Evolutionary conservation across 2,329 filamentous ascomycete genomes (phyloP).

Genomic region (Alternaria conjuncta): DNA sequence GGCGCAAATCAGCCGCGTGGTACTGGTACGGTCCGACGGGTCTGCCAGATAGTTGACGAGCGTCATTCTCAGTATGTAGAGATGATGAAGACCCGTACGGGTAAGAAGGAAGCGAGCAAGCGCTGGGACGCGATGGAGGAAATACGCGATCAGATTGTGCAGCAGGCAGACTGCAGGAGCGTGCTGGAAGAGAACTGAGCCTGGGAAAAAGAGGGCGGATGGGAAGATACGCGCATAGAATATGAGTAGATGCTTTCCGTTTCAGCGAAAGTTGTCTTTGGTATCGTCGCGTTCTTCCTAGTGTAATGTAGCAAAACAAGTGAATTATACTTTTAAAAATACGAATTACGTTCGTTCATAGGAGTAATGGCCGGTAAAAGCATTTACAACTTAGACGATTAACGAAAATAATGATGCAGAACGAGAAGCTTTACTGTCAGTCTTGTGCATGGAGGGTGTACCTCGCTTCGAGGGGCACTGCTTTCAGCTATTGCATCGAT

Average conservation of each 20-base stretch:
- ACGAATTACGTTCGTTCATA: accelerated
- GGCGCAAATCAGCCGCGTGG: constrained; percentile 48
- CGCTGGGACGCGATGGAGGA: constrained; percentile 19
- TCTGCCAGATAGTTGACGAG: constrained; percentile 14
- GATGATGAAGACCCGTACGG: constrained; percentile 29
- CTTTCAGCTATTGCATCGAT: not conserved
- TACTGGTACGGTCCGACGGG: constrained; percentile 45
- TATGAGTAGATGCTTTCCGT: not conserved
- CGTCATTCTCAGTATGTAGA: constrained; percentile 13
- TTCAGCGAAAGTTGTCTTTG: not conserved
- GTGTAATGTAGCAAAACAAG: not conserved
- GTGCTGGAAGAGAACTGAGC: constrained; percentile 2
- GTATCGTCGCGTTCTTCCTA: not conserved
- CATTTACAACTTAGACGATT: accelerated
- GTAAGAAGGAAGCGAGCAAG: constrained; percentile 19
- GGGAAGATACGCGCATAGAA: not conserved
- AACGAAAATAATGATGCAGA: not conserved
- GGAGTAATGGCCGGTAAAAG: accelerated
- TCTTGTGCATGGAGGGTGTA: not conserved
- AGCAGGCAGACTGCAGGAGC: constrained; percentile 15
- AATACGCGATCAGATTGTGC: constrained; percentile 6
- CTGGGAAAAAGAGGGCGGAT: not conserved
- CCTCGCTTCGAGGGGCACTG: not conserved
- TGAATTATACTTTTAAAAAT: not conserved
- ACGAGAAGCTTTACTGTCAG: not conserved